Base-by-base conservation (phyloP, 331 rosid genomes). In the Quercus lobata region DNA sequence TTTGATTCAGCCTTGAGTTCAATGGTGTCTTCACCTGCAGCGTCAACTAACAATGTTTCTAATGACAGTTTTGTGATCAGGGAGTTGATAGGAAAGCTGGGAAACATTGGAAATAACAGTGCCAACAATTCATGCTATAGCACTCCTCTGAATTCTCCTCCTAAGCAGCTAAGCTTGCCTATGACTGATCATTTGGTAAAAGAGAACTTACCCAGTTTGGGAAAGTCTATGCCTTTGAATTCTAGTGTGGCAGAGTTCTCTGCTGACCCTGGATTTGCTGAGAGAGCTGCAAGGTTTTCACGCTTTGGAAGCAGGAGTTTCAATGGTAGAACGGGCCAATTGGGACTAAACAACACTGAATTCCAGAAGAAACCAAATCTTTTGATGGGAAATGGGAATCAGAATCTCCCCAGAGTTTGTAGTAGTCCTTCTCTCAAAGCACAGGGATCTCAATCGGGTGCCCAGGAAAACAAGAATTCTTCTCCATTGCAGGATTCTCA, bases 281-380 rank as follows among this genome's bases (percentile, higher is more conserved):
- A 88, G 78, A 86, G 99, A 29, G 99, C 99, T 30, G 98, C 98
- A 5, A 91, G 89, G 81, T 88, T 96, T 73, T 93, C 99, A 16
- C 92, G 96, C 83, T 96, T 96, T 73, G 98, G 99, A 0, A 96
- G 97, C 78, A 84, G 89, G 79, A 96, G 96, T 81, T 96, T 91
- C 85, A 91, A 91, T 74, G 92, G 85, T 5, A 82, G 96, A 27
- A 84, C 85, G 6, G 44, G 15, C 73, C 94, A 87, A 27, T 68
- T 86, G 46, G 90, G 87, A 30, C 37, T 24, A 61, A 84, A 72
- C 76, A 76, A 78, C 81, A 82, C 75, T 54, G 88, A 80, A 5
- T 37, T 81, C 10, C 16, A 76, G 27, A 63, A 27, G 53, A 84
- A 92, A 85, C 87, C 94, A 84, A 65, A 57, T 4, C 68, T 79